Evolutionary conservation across 495 filamentous ascomycete species (phyloP).

Genomic region (Opeltia flavorubescens): DNA sequence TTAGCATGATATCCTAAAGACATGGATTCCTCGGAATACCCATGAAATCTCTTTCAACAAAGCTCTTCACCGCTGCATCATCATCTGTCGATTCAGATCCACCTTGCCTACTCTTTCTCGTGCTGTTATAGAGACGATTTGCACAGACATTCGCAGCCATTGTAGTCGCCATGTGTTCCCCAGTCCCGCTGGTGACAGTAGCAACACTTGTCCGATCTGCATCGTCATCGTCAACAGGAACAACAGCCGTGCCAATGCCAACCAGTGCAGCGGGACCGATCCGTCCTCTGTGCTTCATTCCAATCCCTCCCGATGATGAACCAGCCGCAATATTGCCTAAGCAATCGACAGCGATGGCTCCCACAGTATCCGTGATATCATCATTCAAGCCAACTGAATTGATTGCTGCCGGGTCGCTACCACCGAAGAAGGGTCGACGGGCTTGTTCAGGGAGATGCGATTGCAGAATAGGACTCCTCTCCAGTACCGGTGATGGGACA

Average conservation of each 20-base stretch:
- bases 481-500: neutral
- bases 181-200: slow-evolving; percentile 79
- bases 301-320: slow-evolving; percentile 97
- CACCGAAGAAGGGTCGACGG: neutral
- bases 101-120: slow-evolving; percentile 43
- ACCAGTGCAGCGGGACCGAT: slow-evolving; percentile 86
- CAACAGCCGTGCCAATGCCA: slow-evolving; percentile 74
- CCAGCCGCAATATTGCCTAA: slow-evolving; percentile 83
- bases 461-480: neutral
- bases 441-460: neutral
- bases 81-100: slow-evolving; percentile 50
- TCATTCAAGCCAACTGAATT: slow-evolving; percentile 17
- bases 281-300: slow-evolving; percentile 89
- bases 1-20: too few relatives aligned
- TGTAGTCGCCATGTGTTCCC: slow-evolving; percentile 92
- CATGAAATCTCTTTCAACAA: slow-evolving; percentile 71
- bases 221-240: slow-evolving; percentile 54
- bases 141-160: slow-evolving; percentile 69
- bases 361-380: slow-evolving; percentile 78
- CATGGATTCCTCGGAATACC: slow-evolving; percentile 33
- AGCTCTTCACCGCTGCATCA: slow-evolving; percentile 52
- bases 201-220: slow-evolving; percentile 50
- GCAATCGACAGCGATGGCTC: slow-evolving; percentile 80
- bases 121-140: slow-evolving; percentile 55
- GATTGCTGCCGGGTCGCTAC: neutral